A percentile compares a stretch with the other conserved stretches of the same genome.
Evolutionary conservation across 805 yeast species (phyloP).

Genomic region (Hanseniaspora singularis): DNA sequence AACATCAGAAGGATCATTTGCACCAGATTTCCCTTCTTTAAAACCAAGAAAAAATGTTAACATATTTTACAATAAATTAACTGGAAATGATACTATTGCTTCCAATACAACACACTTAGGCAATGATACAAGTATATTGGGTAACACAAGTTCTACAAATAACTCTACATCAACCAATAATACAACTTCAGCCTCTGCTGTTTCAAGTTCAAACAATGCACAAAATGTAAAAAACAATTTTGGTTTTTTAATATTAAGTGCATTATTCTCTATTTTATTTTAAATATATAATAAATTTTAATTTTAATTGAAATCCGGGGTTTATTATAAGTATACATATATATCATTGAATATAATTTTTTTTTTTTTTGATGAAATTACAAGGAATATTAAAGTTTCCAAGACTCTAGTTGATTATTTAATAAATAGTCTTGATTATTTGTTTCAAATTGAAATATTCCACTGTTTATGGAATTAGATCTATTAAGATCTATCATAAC

Average conservation of each 20-base stretch:
- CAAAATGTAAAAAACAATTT: no score
- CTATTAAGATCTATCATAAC: slow-evolving; percentile 10
- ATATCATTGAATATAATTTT: no score
- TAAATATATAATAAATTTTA: no score
- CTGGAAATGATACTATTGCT: no score
- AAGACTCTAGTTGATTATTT: slow-evolving; percentile 9
- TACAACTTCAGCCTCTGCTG: no score
- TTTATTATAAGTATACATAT: no score
- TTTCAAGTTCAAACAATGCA: no score
- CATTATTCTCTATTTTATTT: no score
- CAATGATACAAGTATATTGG: not conserved
- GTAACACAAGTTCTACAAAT: slow-evolving; percentile 13
- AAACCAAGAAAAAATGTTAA: not conserved
- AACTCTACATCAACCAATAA: no score
- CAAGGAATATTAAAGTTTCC: slow-evolving; percentile 7
- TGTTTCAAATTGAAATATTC: slow-evolving; percentile 10
- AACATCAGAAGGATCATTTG: slow-evolving; percentile 18
- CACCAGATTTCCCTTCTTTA: slow-evolving; percentile 17
- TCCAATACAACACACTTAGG: not conserved
- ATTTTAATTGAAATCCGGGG: no score
- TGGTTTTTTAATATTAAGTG: no score
- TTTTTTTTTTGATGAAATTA: not conserved
- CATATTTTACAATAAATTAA: no score
- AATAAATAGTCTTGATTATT: slow-evolving; percentile 5
- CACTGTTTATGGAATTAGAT: slow-evolving; percentile 7